phyloP scores from a whole-genome alignment of 352 stramenopile genomes.

The Aphanomyces astaci region DNA sequence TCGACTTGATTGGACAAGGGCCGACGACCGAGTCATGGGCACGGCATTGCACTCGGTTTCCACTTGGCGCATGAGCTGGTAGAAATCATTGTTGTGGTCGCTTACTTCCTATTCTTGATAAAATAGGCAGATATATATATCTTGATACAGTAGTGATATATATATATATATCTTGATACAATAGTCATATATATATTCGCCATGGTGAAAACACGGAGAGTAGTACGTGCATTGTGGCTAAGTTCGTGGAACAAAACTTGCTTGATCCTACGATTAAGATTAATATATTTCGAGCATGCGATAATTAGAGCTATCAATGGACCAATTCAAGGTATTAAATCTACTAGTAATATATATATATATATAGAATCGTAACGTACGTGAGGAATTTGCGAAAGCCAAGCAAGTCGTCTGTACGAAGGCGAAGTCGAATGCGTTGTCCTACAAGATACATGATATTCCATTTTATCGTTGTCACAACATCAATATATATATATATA shows the following conservation, averaged over 20 bases:
- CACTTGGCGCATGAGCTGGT: slow-evolving; percentile 70
- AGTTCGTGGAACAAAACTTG: slow-evolving; percentile 94
- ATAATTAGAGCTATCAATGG: no score
- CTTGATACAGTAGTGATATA: no score
- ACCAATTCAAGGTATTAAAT: no score
- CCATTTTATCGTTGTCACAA: not conserved
- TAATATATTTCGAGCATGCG: no score
- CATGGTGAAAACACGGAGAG: no score
- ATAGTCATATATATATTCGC: no score
- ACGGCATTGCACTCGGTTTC: slow-evolving; percentile 46
- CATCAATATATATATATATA: not conserved
- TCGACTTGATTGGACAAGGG: not conserved
- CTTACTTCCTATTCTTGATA: slow-evolving; percentile 17
- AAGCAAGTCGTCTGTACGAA: slow-evolving; percentile 91
- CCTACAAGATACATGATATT: slow-evolving; percentile 23
- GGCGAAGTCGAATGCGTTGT: slow-evolving; percentile 88
- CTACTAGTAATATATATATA: not conserved
- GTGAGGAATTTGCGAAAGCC: slow-evolving; percentile 87
- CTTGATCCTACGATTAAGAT: slow-evolving; percentile 64
- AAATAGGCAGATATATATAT: no score
- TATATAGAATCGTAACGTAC: slow-evolving; percentile 25
- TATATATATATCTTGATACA: no score
- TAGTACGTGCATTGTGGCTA: slow-evolving; percentile 80
- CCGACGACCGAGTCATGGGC: not conserved
- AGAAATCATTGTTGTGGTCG: slow-evolving; percentile 74